Evolutionary conservation across 345 rosid species (phyloP), one percentile per base, ranked within the genome.

Genomic region (Mangifera indica): DNA sequence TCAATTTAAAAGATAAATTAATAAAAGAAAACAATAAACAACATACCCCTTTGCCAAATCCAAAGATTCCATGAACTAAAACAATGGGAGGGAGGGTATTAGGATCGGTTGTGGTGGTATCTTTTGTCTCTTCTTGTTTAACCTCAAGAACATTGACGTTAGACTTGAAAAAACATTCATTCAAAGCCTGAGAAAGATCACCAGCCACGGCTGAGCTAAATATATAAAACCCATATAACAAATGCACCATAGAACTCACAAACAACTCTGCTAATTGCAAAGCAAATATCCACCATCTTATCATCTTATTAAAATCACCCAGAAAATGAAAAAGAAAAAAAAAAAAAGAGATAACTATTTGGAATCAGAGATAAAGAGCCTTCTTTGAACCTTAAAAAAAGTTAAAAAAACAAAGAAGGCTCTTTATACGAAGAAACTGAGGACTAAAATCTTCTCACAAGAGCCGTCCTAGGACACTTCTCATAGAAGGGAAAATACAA

Each of bases 41-140:
- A 63, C 77, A 37, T 72, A 96, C 98, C 88, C 98, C 99, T 85
- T 96, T 87, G 18, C 99, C 99, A 81, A 96, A 96, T 66, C 99
- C 99, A 61, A 96, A 96, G 82, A 96, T 93, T 57, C 99, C 99
- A 81, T 96, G 99, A 32, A 96, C 93, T 59, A 96, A 63, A 45
- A 96, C 99, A 72, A 96, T 91, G 22, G 98, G 98, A 81, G 96
- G 90, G 78, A 93, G 54, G 77, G 73, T 84, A 77, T 45, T 74
- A 59, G 52, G 77, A 60, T 67, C 70, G 22, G 78, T 70, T 22
- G 45, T 25, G 18, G 66, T 4, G 22, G 44, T 25, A 10, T 21
- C 70, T 29, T 24, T 26, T 37, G 72, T 69, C 18, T 74, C 81
- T 22, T 79, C 84, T 18, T 75, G 82, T 74, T 81, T 85, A 9